Evolutionary conservation across 306 rosid genomes (phyloP), one percentile per base, ranked within the genome.

Genomic region (Vicia villosa): DNA sequence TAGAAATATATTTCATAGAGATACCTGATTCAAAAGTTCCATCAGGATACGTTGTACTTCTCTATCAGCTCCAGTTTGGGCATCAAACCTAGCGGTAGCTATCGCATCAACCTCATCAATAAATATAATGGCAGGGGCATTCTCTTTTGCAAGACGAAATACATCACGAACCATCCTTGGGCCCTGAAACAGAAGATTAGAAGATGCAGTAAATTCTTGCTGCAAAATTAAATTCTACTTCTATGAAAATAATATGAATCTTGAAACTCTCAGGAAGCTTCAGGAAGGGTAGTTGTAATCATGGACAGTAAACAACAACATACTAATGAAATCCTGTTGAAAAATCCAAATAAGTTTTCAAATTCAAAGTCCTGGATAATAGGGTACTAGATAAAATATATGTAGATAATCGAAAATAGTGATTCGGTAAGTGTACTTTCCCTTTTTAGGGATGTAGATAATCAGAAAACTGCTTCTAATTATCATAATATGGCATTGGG

Each of bases 61-160:
- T 87, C 99, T 84, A 41, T 95, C 99, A 62, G 97, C 99, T 59
- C 97, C 99, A 62, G 99, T 95, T 86, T 95, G 99, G 56, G 99
- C 99, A 84, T 95, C 99, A 86, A 95, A 95, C 60, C 99, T 83
- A 22, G 99, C 99, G 28, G 99, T 95, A 50, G 99, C 99, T 49
- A 95, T 95, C 5, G 99, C 99, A 86, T 95, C 99, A 47, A 95
- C 99, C 84, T 95, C 99, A 77, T 95, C 99, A 42, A 95, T 95
- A 79, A 95, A 95, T 80, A 95, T 95, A 74, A 95, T 95, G 6
- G 99, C 99, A 47, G 99, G 99, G 13, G 99, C 97, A 85, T 95
- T 95, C 85, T 95, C 99, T 82, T 95, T 95, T 13, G 99, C 99
- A 50, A 95, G 99, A 17, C 99, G 99, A 74, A 95, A 95, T 64